Percentiles rank a stretch among this genome's conserved stretches.
Evolutionary conservation across 2,329 filamentous ascomycete genomes (phyloP).

Genomic region (Fusarium metavorans): DNA sequence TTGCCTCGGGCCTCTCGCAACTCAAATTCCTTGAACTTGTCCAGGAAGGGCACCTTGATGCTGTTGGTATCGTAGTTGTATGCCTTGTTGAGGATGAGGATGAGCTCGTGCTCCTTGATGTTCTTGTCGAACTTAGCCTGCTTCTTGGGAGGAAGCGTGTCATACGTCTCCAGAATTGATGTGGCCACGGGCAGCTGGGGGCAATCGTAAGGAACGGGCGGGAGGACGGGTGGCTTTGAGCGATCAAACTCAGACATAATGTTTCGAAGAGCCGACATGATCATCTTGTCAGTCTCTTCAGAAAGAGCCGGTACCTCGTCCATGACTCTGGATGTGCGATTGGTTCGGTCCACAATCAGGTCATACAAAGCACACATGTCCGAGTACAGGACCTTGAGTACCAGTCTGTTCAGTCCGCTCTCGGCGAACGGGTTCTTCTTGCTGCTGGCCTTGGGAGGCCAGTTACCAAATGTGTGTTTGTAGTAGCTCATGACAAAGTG

Average conservation of each 20-base stretch:
- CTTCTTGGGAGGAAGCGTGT: constrained; percentile 76
- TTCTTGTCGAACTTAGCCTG: constrained; percentile 78
- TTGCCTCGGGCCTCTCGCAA: constrained; percentile 74
- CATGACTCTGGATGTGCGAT: constrained; percentile 81
- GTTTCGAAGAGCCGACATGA: constrained; percentile 78
- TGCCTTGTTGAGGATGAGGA: constrained; percentile 80
- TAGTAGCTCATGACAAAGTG: constrained; percentile 78
- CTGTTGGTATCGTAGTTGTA: constrained; percentile 81
- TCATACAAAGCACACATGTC: constrained; percentile 92
- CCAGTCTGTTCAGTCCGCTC: constrained; percentile 85
- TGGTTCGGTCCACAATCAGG: constrained; percentile 82
- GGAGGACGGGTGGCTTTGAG: constrained; percentile 88
- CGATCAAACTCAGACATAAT: constrained; percentile 90
- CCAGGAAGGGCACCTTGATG: constrained; percentile 71
- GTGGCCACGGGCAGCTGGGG: constrained; percentile 80
- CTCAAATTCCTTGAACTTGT: constrained; percentile 79
- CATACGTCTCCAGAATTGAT: constrained; percentile 73
- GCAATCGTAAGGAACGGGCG: constrained; percentile 90
- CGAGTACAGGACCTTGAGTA: constrained; percentile 83
- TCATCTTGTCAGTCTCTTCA: constrained; percentile 69
- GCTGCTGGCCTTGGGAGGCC: constrained; percentile 91
- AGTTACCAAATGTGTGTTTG: constrained; percentile 71
- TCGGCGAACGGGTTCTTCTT: constrained; percentile 93
- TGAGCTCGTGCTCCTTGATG: constrained; percentile 83
- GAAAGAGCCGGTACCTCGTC: constrained; percentile 72